Conservation (phyloP, 129 eudicot genomes). For the Scalesia atractyloides region DNA sequence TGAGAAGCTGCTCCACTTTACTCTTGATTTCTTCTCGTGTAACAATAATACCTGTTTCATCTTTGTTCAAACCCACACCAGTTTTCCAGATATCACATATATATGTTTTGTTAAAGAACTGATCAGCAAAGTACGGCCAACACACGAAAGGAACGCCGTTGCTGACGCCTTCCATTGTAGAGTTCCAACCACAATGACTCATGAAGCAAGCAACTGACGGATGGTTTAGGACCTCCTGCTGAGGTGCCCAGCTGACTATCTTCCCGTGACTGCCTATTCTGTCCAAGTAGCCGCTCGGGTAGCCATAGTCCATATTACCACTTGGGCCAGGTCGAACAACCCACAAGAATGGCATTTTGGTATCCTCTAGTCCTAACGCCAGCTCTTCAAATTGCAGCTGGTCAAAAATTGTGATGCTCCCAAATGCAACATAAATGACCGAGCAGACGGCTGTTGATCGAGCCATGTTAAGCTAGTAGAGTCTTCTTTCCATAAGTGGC, state of each 20-base stretch:
- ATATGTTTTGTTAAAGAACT: conserved; percentile 48
- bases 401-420: conserved; percentile 49
- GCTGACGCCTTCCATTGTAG: conserved; percentile 37
- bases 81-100: conserved; percentile 56
- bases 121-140: conserved; percentile 79
- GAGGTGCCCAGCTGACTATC: conserved; percentile 65
- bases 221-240: conserved; percentile 52
- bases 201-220: conserved; percentile 70
- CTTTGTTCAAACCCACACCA: conserved; percentile 48
- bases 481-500: conserved; percentile 61
- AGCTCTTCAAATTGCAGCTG: conserved; percentile 47
- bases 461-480: conserved; percentile 59
- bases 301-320: conserved; percentile 1
- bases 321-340: conserved; percentile 47
- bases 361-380: conserved; percentile 56
- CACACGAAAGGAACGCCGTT: conserved; percentile 68
- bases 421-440: conserved; percentile 35
- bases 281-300: conserved; percentile 46
- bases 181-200: conserved; percentile 56
- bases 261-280: conserved; percentile 41
- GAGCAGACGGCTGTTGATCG: conserved; percentile 39
- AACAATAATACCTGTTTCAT: conserved; percentile 50
- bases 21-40: conserved; percentile 44
- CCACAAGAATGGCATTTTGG: conserved; percentile 51
- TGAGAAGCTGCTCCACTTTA: conserved; percentile 51